A percentile compares a stretch with the other conserved stretches of the same genome.
These are phyloP conservation scores for Hyphopichia homilentoma DNA, from an alignment of 805 yeast genomes.

Conservation along the genomic window DNA sequence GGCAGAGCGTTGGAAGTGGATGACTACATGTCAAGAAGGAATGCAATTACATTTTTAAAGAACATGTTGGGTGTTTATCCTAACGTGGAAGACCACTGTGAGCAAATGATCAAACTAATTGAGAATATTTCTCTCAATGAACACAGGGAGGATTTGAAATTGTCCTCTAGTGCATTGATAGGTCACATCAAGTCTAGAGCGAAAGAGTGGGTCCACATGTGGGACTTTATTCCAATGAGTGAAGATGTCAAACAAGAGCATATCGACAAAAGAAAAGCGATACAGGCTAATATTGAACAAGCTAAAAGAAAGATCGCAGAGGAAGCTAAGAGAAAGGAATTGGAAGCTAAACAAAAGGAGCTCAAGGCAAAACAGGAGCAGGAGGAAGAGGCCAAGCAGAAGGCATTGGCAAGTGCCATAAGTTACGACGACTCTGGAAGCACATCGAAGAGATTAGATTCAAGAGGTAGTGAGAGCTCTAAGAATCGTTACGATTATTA, in stretches of 20 bases:
- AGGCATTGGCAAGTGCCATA: constrained; percentile 9
- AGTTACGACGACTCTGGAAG: constrained; percentile 17
- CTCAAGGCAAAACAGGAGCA: constrained; percentile 6
- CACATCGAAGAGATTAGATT: constrained; percentile 7
- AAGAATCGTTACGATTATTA: constrained; percentile 32
- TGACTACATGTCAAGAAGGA: constrained; percentile 76
- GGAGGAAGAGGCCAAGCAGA: constrained; percentile 2
- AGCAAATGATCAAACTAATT: constrained; percentile 43
- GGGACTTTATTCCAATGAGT: constrained; percentile 54
- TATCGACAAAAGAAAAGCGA: constrained; percentile 18
- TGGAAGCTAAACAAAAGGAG: constrained; percentile 8
- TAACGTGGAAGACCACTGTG: constrained; percentile 62
- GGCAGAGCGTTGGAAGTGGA: constrained; percentile 39
- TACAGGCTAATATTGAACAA: constrained; percentile 13
- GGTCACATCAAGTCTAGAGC: constrained; percentile 61
- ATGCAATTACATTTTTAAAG: constrained; percentile 74
- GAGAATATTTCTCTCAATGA: constrained; percentile 50
- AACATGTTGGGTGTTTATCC: constrained; percentile 65
- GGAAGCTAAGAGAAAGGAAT: constrained; percentile 7
- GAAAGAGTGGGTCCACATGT: constrained; percentile 45
- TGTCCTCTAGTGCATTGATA: constrained; percentile 69
- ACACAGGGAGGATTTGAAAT: constrained; percentile 71
- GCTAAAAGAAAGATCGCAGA: constrained; percentile 8
- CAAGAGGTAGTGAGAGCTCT: constrained; percentile 10
- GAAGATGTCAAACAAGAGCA: constrained; percentile 38